Evolutionary conservation across 306 rosid species (phyloP), one percentile per base, ranked within the genome.

Genomic region (Benincasa hispida): DNA sequence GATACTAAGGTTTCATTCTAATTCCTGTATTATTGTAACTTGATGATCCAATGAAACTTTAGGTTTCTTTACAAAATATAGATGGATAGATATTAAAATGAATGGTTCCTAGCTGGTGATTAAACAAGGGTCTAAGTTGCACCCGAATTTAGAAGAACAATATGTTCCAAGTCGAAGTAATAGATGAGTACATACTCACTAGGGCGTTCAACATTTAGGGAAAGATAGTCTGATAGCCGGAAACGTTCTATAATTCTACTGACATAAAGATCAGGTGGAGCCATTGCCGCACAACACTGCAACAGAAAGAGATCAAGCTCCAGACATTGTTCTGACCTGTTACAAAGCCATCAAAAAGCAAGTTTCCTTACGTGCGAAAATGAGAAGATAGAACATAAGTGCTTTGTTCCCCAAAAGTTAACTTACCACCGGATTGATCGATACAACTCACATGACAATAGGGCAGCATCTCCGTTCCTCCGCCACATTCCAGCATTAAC

Each of bases 401-500:
- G 35, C 39, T 51, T 35, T 30, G 18, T 67, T 75, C 61, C 59
- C 76, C 45, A 37, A 41, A 54, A 68, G 72, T 78, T 77, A 47
- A 88, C 96, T 86, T 82, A 95, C 97, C 99, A 89, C 57, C 92
- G 91, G 62, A 87, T 88, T 42, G 97, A 88, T 35, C 93, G 88
- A 81, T 95, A 95, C 86, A 84, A 88, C 77, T 95, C 98, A 77
- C 92, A 89, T 50, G 93, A 87, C 79, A 92, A 81, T 73, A 88
- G 56, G 72, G 96, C 93, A 76, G 91, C 83, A 78, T 95, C 99
- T 62, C 96, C 99, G 81, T 90, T 90, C 82, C 85, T 92, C 80
- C 93, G 87, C 99, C 99, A 92, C 93, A 91, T 92, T 85, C 97
- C 99, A 83, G 99, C 92, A 72, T 88, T 94, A 83, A 92, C 92